A percentile compares a stretch with the other conserved stretches of the same genome.
phyloP scores from a whole-genome alignment of 352 stramenopile genomes.

The Salisapilia sapeloensis region DNA sequence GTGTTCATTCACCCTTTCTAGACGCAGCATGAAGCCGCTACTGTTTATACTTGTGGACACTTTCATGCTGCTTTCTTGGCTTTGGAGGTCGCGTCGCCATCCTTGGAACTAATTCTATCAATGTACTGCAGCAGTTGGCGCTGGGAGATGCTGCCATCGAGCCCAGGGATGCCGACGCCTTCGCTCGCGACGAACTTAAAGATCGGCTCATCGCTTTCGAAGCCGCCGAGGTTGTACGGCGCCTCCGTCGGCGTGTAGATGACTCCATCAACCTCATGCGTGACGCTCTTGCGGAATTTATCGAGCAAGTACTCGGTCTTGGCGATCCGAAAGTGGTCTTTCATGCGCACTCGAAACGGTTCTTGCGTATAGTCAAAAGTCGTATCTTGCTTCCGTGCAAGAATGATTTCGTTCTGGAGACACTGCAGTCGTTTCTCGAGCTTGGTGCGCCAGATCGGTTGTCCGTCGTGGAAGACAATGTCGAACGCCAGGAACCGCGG shows the following conservation, averaged over 20 bases:
- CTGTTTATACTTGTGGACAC: too few relatives aligned
- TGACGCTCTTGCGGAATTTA: conserved; percentile 77
- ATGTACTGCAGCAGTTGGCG: conserved; percentile 67
- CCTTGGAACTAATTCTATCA: too few relatives aligned
- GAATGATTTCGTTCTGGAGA: conserved; percentile 80
- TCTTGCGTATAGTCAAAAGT: conserved; percentile 64
- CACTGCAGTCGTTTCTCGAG: conserved; percentile 77
- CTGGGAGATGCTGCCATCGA: conserved; percentile 73
- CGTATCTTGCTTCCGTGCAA: conserved; percentile 68
- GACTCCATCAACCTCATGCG: conserved; percentile 73
- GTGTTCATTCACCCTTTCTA: too few relatives aligned
- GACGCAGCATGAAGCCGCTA: too few relatives aligned
- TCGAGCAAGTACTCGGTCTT: conserved; percentile 78
- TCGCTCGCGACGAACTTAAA: conserved; percentile 84
- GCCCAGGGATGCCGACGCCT: conserved; percentile 53
- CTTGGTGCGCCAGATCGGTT: conserved; percentile 74
- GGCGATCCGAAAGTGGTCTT: conserved; percentile 73
- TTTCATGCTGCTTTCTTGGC: too few relatives aligned
- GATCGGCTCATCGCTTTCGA: conserved; percentile 66
- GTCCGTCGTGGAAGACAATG: conserved; percentile 63
- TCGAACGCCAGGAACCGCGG: conserved; percentile 68
- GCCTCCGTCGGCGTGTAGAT: conserved; percentile 77
- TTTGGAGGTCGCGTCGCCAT: too few relatives aligned
- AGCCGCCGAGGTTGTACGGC: conserved; percentile 71
- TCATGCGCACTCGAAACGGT: conserved; percentile 79